Base-by-base conservation (phyloP, 2,329 filamentous ascomycete species). In the Arthrobotrys iridis region DNA sequence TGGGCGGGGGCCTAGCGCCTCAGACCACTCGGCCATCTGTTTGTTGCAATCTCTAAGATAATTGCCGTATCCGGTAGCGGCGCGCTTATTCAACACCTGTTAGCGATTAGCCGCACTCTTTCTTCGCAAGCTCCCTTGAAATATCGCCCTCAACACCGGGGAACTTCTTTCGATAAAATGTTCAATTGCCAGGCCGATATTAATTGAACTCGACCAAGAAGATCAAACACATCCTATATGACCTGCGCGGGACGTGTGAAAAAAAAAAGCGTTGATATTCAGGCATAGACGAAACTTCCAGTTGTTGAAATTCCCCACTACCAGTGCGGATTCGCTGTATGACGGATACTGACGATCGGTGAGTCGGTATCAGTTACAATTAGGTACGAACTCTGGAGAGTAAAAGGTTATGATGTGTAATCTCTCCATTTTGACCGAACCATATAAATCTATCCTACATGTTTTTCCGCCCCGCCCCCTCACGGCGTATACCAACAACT, bases 21-120 rank as follows among this genome's bases (percentile, higher is more conserved):
- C 57, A 18, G 30, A 65, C 62, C 62, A 65, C 46, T 65, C 62
- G 48, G 62, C 62, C 62, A 65, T 65, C 24, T 45, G 48, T 55
- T 26, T 22, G 13, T n/a, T 3, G 8, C 10, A 65, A 40, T 22
- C 22, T 3, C 22, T 8, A 4, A 55, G 13, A 55, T 10, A n/a
- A n/a, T 55, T 65, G 2, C 62, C 62, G 22, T 43, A 65, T 65
- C 7, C 11, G 10, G 35, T n/a, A n/a, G 41, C 3, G 1, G 3
- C 22, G 22, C 46, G 46, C 46, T 28, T 43, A n/a, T 6, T 10
- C 0, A 15, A 30, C 50, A 22, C 7, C 30, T 13, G 1, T 1
- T 15, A 15, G 13, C 11, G 15, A 8, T 4, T 35, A 55, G 11
- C 50, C 50, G 50, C 50, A 10, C 15, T 8, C 26, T 40, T 40